These are phyloP conservation scores for Daldinia loculata DNA, from an alignment of 495 filamentous ascomycete species.

Conservation along the genomic window DNA sequence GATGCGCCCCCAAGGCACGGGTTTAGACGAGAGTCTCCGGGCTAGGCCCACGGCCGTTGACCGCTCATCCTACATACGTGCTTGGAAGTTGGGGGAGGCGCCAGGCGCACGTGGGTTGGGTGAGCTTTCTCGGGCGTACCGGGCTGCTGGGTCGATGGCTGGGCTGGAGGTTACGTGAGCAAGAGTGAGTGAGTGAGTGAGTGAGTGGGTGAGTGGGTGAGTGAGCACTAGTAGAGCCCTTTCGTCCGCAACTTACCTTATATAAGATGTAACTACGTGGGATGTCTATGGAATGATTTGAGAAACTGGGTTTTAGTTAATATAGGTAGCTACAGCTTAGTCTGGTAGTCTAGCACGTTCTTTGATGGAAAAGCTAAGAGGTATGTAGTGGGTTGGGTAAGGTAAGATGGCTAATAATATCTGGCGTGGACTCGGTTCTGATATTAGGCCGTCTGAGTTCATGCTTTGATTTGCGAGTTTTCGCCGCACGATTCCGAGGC, in stretches of 20 bases:
- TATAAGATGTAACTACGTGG: constrained; percentile 20
- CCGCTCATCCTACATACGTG: constrained; percentile 21
- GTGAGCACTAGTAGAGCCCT: constrained; percentile 24
- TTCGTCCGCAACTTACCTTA: not conserved
- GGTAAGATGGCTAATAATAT: not conserved
- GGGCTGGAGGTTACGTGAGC: constrained; percentile 18
- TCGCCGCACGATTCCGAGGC: not conserved
- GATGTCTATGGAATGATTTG: not conserved
- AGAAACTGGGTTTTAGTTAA: not conserved
- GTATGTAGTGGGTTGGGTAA: not conserved
- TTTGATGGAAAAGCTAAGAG: not conserved
- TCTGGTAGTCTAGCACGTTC: not conserved
- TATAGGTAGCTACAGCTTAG: not conserved
- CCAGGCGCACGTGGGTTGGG: constrained; percentile 32
- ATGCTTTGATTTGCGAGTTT: not conserved
- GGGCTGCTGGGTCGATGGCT: constrained; percentile 24
- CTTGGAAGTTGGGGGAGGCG: not conserved
- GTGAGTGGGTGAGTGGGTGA: constrained; percentile 19
- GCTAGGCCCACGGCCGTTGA: constrained; percentile 1
- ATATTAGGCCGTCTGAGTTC: not conserved
- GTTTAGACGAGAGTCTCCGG: not conserved
- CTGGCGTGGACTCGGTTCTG: not conserved
- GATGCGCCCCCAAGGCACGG: constrained; percentile 12
- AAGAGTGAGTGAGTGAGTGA: constrained; percentile 16
- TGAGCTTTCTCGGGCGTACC: constrained; percentile 30